A percentile compares a stretch with the other conserved stretches of the same genome.
Evolutionary conservation across 2,329 filamentous ascomycete genomes (phyloP).

Genomic region (Phialocephala sp.): DNA sequence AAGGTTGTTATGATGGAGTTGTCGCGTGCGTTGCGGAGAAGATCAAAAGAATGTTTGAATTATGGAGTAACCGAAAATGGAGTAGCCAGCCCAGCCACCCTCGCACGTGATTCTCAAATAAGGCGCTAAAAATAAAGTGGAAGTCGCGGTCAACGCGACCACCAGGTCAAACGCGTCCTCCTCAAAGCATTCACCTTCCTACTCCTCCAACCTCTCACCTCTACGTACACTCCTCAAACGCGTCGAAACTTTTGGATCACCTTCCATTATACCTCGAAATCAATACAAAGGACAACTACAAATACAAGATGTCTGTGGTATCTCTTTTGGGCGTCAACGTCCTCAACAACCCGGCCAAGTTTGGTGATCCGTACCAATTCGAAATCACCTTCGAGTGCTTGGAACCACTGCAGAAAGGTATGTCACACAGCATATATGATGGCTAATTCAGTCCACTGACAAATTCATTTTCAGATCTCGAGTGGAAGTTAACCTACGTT

Average conservation of each 20-base stretch:
- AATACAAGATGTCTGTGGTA: constrained; percentile 84
- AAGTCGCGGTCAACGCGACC: neutral
- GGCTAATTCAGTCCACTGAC: constrained; percentile 6
- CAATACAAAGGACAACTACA: neutral
- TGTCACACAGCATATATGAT: constrained; percentile 30
- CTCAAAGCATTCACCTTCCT: neutral
- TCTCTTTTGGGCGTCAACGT: constrained; percentile 95
- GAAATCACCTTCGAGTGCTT: constrained; percentile 99
- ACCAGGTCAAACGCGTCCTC: constrained; percentile 4
- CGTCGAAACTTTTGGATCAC: neutral
- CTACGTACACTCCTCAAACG: neutral
- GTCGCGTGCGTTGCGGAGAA: neutral
- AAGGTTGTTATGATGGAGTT: constrained; percentile 1
- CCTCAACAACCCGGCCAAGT: constrained; percentile 94
- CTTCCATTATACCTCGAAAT: constrained; percentile 7
- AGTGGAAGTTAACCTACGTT: constrained; percentile 99
- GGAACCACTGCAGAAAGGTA: constrained; percentile 91
- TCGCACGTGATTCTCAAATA: neutral
- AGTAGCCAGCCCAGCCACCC: neutral
- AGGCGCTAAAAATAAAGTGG: constrained; percentile 5
- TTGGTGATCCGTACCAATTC: constrained; percentile 92
- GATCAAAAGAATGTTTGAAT: neutral
- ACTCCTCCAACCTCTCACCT: constrained; percentile 4
- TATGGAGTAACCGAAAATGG: neutral
- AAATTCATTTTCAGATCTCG: constrained; percentile 70